Evolutionary conservation across 163 green algal species (phyloP), one percentile per base, ranked within the genome.

Genomic region (Volvox carteri): DNA sequence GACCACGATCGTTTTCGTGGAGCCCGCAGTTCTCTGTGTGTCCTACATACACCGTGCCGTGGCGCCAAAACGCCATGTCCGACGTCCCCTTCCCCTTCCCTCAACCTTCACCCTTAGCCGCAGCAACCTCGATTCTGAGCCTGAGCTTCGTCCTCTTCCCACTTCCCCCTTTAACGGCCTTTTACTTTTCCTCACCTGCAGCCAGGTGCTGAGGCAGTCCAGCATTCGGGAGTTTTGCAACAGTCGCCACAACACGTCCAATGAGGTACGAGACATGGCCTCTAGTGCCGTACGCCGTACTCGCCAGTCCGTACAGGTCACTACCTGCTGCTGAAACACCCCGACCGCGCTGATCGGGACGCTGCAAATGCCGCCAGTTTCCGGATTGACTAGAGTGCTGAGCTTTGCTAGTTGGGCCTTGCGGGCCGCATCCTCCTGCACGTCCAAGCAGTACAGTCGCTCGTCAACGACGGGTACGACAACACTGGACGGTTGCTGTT

Each of bases 131-230:
- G n/a, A n/a, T n/a, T n/a, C n/a, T n/a, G n/a, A n/a, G n/a, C n/a
- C n/a, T n/a, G n/a, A n/a, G n/a, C n/a, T n/a, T n/a, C n/a, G n/a
- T n/a, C n/a, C n/a, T n/a, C n/a, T n/a, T n/a, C n/a, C n/a, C n/a
- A n/a, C n/a, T n/a, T n/a, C n/a, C n/a, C n/a, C n/a, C n/a, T n/a
- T n/a, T n/a, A n/a, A n/a, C n/a, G n/a, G n/a, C n/a, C n/a, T n/a
- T n/a, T n/a, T n/a, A n/a, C n/a, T n/a, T n/a, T n/a, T n/a, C 54
- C 56, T n/a, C 79, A 79, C 67, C 81, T 87, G 81, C 65, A 87
- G 46, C 81, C 81, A 87, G 4, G 12, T 21, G 25, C 73, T 35
- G 21, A 88, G 68, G 7, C 19, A 46, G 46, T 88, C 83, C 67
- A 88, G 68, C 83, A 88, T 67, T 9, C 37, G 25, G 33, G 33